phyloP scores from a whole-genome alignment of 176 grass and related monocot species.

The Triticum monococcum region DNA sequence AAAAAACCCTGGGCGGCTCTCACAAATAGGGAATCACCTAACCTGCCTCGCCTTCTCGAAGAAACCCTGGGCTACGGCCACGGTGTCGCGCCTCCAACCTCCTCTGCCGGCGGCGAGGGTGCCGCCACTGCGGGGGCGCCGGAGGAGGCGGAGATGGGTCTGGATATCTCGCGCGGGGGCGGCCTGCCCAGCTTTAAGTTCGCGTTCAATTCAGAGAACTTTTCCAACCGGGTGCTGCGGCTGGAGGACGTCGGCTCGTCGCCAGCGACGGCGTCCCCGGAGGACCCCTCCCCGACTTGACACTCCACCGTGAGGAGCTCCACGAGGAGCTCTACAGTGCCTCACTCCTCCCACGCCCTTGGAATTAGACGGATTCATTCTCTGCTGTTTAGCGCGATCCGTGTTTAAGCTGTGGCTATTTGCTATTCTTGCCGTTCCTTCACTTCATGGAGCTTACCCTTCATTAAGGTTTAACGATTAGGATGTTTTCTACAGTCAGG shows the following conservation, averaged over 20 bases:
- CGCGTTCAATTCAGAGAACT: slow-evolving; percentile 77
- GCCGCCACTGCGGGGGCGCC: neutral
- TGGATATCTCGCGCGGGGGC: slow-evolving; percentile 48
- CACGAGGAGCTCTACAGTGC: slow-evolving; percentile 12
- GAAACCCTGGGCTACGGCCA: slow-evolving; percentile 32
- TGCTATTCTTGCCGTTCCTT: neutral
- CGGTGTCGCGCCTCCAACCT: neutral
- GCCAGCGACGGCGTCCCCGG: neutral
- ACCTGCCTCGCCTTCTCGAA: neutral
- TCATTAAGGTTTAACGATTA: no score
- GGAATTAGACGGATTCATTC: neutral
- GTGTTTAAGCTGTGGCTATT: neutral
- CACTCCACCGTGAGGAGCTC: slow-evolving; percentile 25
- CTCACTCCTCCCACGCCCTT: neutral
- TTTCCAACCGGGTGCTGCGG: slow-evolving; percentile 67
- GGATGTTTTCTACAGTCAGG: no score
- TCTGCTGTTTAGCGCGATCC: neutral
- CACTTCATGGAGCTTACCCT: neutral
- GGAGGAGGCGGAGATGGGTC: slow-evolving; percentile 38
- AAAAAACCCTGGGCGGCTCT: no score
- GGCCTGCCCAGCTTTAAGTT: slow-evolving; percentile 64
- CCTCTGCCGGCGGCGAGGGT: neutral
- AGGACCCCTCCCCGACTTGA: slow-evolving; percentile 51
- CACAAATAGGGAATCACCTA: no score
- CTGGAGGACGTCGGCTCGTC: slow-evolving; percentile 67